Evolutionary conservation across 495 filamentous ascomycete genomes (phyloP), one percentile per base, ranked within the genome.

Genomic region (Penicillium maclennaniae): DNA sequence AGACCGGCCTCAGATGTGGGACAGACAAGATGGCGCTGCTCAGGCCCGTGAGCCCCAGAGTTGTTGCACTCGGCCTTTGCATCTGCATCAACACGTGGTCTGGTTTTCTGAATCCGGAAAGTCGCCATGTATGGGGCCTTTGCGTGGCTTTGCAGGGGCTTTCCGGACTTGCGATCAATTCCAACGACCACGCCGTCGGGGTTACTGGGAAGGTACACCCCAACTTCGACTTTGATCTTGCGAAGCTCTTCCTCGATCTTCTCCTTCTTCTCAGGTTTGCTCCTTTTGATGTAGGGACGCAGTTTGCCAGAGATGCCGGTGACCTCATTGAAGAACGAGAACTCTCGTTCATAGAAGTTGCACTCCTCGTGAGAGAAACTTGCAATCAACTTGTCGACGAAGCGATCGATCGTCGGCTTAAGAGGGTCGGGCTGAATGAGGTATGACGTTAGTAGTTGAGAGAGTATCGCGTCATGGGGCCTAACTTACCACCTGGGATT

Each of bases 101-200:
- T 82, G 28, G 82, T 86, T 70, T 95, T 96, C 62, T 90, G 87
- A 68, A 97, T 95, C 23, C 91, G 80, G 77, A 99, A 99, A 2
- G 95, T 97, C 25, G 95, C 95, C 93, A 99, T 96, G 69, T 88
- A 99, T 0, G 95, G 95, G 12, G 95, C 92, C 71, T 99, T 99
- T 43, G 95, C 95, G 61, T 99, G 95, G 61, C 87, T 92, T 63
- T 99, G 95, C 34, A 99, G 74, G 1, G 95, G 95, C 71, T 97
- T 97, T 40, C 95, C 95, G 16, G 91, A 96, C 64, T 96, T 95
- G 27, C 95, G 85, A 68, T 99, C 95, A 61, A 99, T 97, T 16
- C 95, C 95, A 56, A 99, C 87, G 20, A 99, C 93, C 17, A 92
- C 87, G 27, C 93, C 92, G 45, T 99, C 95, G 2, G 95, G 92